Evolutionary conservation across 139 green algal species (phyloP), one percentile per base, ranked within the genome.

Genomic region (Tetradesmus obliquus): DNA sequence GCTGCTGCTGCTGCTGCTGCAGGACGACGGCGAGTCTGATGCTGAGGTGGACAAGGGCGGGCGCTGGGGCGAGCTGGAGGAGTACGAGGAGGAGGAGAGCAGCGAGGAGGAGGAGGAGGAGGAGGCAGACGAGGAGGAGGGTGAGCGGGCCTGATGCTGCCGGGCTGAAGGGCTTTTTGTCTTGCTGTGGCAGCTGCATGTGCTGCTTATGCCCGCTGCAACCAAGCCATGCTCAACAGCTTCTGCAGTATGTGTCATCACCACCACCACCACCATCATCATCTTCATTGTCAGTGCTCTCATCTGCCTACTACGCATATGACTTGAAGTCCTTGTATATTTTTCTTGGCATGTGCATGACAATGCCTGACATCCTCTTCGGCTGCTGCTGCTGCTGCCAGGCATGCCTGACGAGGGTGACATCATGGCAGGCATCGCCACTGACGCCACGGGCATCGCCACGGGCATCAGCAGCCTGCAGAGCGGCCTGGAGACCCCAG

Each of bases 401-500:
- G 60, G 22, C 72, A 6, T 72, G 15, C 83, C 82, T 81, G 81
- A 89, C 93, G 93, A 96, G 69, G 95, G 97, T 15, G 94, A 95
- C 57, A 90, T 97, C 24, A 91, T 92, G 53, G 95, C 95, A 54
- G 94, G 93, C 93, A 94, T 92, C 45, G 79, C 87, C 83, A 84
- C 83, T 13, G 93, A 85, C 79, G 91, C 89, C 10, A 92, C 93
- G 4, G 92, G 92, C 20, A 93, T 98, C 53, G 92, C 95, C 3
- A 95, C 90, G 5, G 97, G 97, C 86, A 96, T 99, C 62, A 97
- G 93, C 88, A 96, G 90, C 87, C 89, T 98, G 83, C 96, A 96
- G 54, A 94, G 88, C 55, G 97, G 97, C 74, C 93, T 99, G 45
- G 96, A 98, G 91, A 98, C 97, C 5, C 98, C 98, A 4, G 96